Conservation (phyloP, 2,329 filamentous ascomycete genomes). For the Davidsoniella australis region DNA sequence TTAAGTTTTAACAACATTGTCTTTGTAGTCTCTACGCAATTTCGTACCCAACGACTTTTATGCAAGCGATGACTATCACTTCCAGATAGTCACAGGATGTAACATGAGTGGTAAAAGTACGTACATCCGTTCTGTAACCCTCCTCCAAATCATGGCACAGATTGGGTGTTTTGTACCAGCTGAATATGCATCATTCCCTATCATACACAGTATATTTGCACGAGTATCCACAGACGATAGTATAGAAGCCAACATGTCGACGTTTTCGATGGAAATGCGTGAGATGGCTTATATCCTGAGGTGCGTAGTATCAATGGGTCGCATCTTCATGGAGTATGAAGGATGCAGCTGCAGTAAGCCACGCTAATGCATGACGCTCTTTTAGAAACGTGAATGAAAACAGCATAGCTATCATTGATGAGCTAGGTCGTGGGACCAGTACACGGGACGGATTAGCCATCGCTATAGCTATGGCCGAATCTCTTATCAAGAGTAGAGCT, state of each 20-base stretch:
- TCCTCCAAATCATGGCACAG: conserved; percentile 86
- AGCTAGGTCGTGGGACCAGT: conserved; percentile 80
- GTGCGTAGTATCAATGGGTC: conserved; percentile 16
- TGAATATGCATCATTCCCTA: conserved; percentile 61
- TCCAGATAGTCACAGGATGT: conserved; percentile 86
- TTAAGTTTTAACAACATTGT: neutral
- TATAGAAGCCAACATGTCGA: conserved; percentile 80
- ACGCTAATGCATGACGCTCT: neutral
- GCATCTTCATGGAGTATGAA: neutral
- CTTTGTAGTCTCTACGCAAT: conserved; percentile 25
- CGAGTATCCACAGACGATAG: conserved; percentile 74
- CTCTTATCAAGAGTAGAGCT: conserved; percentile 60
- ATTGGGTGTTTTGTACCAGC: conserved; percentile 84
- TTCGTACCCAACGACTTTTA: conserved; percentile 88
- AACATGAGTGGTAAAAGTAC: conserved; percentile 99
- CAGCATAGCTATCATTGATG: conserved; percentile 74
- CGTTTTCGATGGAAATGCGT: conserved; percentile 87
- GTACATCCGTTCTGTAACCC: conserved; percentile 70
- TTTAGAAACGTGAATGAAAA: conserved; percentile 53
- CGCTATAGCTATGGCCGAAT: conserved; percentile 77
- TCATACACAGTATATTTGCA: conserved; percentile 72
- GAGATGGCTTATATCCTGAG: conserved; percentile 86
- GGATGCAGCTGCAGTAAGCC: conserved; percentile 10
- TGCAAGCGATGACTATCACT: conserved; percentile 59
- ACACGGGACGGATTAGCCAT: conserved; percentile 79